Evolutionary conservation across 2,329 filamentous ascomycete species (phyloP), one percentile per base, ranked within the genome.

Genomic region (Xylaria sp.): DNA sequence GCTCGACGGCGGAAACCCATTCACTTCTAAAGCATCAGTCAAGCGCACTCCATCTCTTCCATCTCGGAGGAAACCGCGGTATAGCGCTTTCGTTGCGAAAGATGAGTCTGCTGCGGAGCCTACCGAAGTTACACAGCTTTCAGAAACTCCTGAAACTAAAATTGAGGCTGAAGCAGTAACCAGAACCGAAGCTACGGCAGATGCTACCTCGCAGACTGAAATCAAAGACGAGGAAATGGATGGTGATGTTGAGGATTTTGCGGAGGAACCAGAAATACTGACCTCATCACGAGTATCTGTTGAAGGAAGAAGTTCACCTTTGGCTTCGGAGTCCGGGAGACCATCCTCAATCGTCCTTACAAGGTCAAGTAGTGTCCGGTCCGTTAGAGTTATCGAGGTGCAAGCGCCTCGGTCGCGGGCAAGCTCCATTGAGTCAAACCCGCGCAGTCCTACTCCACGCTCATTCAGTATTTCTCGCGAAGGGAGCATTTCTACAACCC

Each of bases 231-330:
- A 60, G 10, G 65, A 70, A 34, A 50, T 37, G 25, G 66, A 69
- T 39, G 75, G 85, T 69, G 79, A 88, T 76, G 73, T 85, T 77
- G 73, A 87, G 73, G 78, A 89, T 72, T 81, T 89, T 82, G 77
- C 88, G 77, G 86, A 92, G 84, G 84, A 88, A 73, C 85, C 87
- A 2, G 82, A 88, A 73, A 87, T 89, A 37, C 71, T 89, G 64
- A 89, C 85, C 0, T 88, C 87, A 0, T 84, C 87, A 3, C 82
- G 87, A 44, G 82, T 89, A 9, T 89, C 87, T 3, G 83, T 88
- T 31, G 82, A 83, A 37, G 86, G 86, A 41, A 83, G 84, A 72
- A 82, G 82, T 39, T 87, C 86, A 0, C 84, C 85, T 1, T 80
- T 84, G 2, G 78, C 80, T 1, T 86, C 86, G 0, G 87, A 89